These are phyloP conservation scores for Diatrype stigma DNA, from an alignment of 2,329 filamentous ascomycete genomes.

Conservation along the genomic window DNA sequence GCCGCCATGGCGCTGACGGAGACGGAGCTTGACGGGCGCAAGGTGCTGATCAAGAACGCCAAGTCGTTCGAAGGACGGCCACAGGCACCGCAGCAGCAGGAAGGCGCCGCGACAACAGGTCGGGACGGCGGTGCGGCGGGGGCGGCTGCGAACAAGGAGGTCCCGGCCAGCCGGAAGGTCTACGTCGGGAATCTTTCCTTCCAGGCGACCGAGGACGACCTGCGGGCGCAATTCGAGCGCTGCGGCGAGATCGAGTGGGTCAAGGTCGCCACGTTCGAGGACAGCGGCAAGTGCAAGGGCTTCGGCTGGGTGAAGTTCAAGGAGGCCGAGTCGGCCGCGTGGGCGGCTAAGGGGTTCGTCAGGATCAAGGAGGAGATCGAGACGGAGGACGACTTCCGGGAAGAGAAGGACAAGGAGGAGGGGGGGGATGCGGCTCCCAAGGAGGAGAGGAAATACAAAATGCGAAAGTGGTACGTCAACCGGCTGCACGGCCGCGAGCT, in stretches of 20 bases:
- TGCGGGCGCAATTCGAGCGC: slow-evolving; percentile 75
- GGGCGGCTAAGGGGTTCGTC: slow-evolving; percentile 77
- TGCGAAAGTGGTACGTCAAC: slow-evolving; percentile 79
- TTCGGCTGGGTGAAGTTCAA: slow-evolving; percentile 94
- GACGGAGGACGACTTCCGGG: slow-evolving; percentile 58
- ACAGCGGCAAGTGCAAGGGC: slow-evolving; percentile 96
- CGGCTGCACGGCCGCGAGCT: slow-evolving; percentile 73
- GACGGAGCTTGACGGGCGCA: slow-evolving; percentile 68
- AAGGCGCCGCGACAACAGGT: too few relatives aligned
- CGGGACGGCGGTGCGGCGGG: slow-evolving; percentile 8
- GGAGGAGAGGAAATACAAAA: slow-evolving; percentile 54
- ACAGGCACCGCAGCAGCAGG: slow-evolving; percentile 28
- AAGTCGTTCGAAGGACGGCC: slow-evolving; percentile 89
- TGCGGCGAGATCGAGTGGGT: slow-evolving; percentile 80
- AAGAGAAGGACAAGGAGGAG: slow-evolving; percentile 31
- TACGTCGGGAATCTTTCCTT: slow-evolving; percentile 91
- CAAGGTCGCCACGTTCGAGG: slow-evolving; percentile 92
- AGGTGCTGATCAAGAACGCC: slow-evolving; percentile 88
- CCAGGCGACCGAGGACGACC: slow-evolving; percentile 73
- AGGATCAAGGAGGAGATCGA: slow-evolving; percentile 63
- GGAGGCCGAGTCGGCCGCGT: slow-evolving; percentile 68
- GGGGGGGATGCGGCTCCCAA: too few relatives aligned
- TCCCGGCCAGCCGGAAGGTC: slow-evolving; percentile 71
- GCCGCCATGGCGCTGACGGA: slow-evolving; percentile 86
- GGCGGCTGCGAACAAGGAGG: slow-evolving; percentile 33